Conservation (phyloP, 805 yeast species). For the Starmerella bombi region DNA sequence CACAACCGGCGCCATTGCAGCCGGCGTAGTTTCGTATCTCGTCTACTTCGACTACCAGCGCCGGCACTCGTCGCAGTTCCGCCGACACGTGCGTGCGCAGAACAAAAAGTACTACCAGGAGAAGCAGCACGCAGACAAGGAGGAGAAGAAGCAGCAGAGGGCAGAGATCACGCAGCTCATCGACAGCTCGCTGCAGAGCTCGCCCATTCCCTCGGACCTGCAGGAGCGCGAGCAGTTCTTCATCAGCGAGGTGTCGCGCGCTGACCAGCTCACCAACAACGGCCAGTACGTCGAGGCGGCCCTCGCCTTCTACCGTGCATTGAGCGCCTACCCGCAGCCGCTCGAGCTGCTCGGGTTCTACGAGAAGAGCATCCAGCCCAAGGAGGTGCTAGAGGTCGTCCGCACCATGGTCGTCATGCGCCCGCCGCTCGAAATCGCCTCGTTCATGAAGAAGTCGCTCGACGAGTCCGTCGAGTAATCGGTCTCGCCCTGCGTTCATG, state of each 20-base stretch:
- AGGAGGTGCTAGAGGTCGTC: slow-evolving; percentile 59
- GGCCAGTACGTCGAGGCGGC: slow-evolving; percentile 62
- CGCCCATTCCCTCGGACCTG: slow-evolving; percentile 64
- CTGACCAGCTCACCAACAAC: slow-evolving; percentile 67
- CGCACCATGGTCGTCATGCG: slow-evolving; percentile 80
- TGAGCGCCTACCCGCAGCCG: slow-evolving; percentile 88
- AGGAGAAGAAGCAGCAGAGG: slow-evolving; percentile 43
- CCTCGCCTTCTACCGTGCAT: slow-evolving; percentile 80
- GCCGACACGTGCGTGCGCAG: slow-evolving; percentile 56
- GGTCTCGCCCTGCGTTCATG: neutral
- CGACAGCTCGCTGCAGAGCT: slow-evolving; percentile 46
- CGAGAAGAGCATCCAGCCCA: slow-evolving; percentile 76
- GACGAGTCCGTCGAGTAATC: slow-evolving; percentile 20
- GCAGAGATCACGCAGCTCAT: slow-evolving; percentile 50
- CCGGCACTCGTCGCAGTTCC: slow-evolving; percentile 68
- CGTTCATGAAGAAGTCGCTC: slow-evolving; percentile 42
- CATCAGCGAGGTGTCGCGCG: slow-evolving; percentile 68
- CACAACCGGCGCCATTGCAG: slow-evolving; percentile 24
- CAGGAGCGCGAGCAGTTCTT: slow-evolving; percentile 63
- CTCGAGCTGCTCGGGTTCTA: slow-evolving; percentile 79
- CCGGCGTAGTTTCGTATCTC: slow-evolving; percentile 42
- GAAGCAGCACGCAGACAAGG: slow-evolving; percentile 43
- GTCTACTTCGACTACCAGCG: slow-evolving; percentile 86
- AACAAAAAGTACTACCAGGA: slow-evolving; percentile 48
- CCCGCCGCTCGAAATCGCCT: slow-evolving; percentile 67